A percentile compares a stretch with the other conserved stretches of the same genome.
phyloP scores from a whole-genome alignment of 768 basidiomycete genomes.

The Xerocomellus chrysenteron region DNA sequence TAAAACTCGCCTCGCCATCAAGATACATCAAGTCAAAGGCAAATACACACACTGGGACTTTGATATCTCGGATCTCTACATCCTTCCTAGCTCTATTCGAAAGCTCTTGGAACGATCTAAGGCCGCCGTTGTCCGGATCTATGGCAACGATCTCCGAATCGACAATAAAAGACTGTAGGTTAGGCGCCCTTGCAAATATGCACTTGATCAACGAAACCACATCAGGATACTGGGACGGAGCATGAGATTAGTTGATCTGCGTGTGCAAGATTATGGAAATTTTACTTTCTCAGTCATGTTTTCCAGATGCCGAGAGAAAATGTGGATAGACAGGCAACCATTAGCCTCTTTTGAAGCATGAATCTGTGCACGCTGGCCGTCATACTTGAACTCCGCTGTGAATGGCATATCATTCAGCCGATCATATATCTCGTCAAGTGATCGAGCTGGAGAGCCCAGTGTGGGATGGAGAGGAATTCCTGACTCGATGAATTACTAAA shows the following conservation, averaged over 20 bases:
- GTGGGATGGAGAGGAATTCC: slow-evolving; percentile 85
- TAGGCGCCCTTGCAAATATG: slow-evolving; percentile 45
- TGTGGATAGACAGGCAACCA: slow-evolving; percentile 42
- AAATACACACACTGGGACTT: slow-evolving; percentile 78
- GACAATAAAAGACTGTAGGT: slow-evolving; percentile 65
- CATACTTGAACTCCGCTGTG: slow-evolving; percentile 88
- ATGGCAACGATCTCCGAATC: slow-evolving; percentile 90
- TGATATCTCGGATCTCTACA: slow-evolving; percentile 71
- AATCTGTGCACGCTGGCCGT: slow-evolving; percentile 85
- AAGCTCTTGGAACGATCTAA: slow-evolving; percentile 84
- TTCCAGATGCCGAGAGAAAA: slow-evolving; percentile 89
- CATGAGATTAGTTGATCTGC: slow-evolving; percentile 10
- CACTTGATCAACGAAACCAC: slow-evolving; percentile 55
- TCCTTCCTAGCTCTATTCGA: slow-evolving; percentile 84
- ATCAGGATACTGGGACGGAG: slow-evolving; percentile 70
- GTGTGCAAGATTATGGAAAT: not conserved
- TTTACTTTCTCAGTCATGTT: slow-evolving; percentile 86
- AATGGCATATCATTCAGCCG: slow-evolving; percentile 66
- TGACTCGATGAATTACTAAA: slow-evolving; percentile 25
- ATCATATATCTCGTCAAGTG: slow-evolving; percentile 80
- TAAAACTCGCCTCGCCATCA: slow-evolving; percentile 65
- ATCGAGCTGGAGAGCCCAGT: slow-evolving; percentile 83
- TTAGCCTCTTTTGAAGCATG: slow-evolving; percentile 44
- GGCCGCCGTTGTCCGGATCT: slow-evolving; percentile 56
- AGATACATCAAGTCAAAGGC: slow-evolving; percentile 89